Evolutionary conservation across 768 basidiomycete species (phyloP).

Genomic region (Pulveroboletus sp.): DNA sequence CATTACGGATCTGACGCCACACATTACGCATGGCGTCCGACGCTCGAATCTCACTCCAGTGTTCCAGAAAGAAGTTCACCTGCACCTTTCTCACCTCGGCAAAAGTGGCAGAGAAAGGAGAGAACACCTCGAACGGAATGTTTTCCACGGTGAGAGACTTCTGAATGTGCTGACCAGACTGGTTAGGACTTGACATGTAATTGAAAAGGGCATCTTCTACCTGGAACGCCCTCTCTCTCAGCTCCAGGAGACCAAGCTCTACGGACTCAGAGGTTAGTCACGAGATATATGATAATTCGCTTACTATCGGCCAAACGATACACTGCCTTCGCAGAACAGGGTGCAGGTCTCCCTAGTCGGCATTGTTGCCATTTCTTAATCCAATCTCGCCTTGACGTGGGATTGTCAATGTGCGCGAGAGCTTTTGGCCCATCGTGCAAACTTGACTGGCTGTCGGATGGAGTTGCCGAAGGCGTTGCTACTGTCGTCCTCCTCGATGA

Average conservation of each 20-base stretch:
- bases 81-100: slow-evolving; percentile 80
- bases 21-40: slow-evolving; percentile 80
- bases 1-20: slow-evolving; percentile 80
- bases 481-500: slow-evolving; percentile 9
- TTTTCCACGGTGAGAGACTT: slow-evolving; percentile 73
- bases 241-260: slow-evolving; percentile 69
- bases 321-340: slow-evolving; percentile 79
- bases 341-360: slow-evolving; percentile 59
- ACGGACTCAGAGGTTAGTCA: not conserved
- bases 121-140: slow-evolving; percentile 83
- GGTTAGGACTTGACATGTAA: slow-evolving; percentile 1
- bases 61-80: slow-evolving; percentile 70
- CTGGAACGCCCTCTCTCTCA: slow-evolving; percentile 70
- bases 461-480: slow-evolving; percentile 14
- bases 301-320: slow-evolving; percentile 80
- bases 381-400: slow-evolving; percentile 58
- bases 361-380: slow-evolving; percentile 60
- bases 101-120: slow-evolving; percentile 77
- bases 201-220: slow-evolving; percentile 11
- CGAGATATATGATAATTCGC: slow-evolving; percentile 21
- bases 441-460: slow-evolving; percentile 35
- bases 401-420: slow-evolving; percentile 16
- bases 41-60: slow-evolving; percentile 80
- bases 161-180: slow-evolving; percentile 56
- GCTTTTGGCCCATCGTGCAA: slow-evolving; percentile 21